Percentiles rank a stretch among this genome's conserved stretches.
Conservation (phyloP, 768 basidiomycete genomes). For the Cytidiella melzeri region DNA sequence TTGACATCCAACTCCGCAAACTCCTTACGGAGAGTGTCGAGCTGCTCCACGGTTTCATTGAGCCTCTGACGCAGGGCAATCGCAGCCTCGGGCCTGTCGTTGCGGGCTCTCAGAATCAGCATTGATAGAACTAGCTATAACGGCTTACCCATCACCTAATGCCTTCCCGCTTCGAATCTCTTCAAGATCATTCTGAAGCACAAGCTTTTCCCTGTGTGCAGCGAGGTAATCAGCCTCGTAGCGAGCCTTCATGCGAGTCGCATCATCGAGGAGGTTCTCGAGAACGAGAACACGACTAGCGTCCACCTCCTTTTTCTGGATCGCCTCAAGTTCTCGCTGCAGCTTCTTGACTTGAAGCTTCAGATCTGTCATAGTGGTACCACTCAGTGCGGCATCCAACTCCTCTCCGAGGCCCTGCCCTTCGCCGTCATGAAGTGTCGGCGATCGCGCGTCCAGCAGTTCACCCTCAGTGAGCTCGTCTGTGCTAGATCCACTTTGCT, state of each 20-base stretch:
- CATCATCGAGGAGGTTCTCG: constrained; percentile 87
- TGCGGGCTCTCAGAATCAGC: constrained; percentile 2
- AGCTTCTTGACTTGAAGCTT: constrained; percentile 83
- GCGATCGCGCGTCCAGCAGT: not conserved
- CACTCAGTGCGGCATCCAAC: constrained; percentile 78
- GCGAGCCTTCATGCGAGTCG: constrained; percentile 81
- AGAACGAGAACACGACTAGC: constrained; percentile 75
- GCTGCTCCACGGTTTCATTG: constrained; percentile 80
- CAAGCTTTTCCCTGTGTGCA: constrained; percentile 76
- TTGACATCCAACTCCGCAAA: constrained; percentile 69
- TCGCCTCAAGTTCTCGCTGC: constrained; percentile 71
- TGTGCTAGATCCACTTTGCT: constrained; percentile 11
- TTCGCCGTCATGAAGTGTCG: constrained; percentile 31
- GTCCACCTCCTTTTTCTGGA: constrained; percentile 70
- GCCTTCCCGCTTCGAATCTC: constrained; percentile 87
- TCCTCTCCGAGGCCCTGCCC: constrained; percentile 72
- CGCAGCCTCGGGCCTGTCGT: constrained; percentile 76
- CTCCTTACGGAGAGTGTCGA: constrained; percentile 63
- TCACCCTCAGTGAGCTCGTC: constrained; percentile 34
- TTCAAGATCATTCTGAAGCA: constrained; percentile 76
- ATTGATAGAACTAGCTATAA: too few species aligned
- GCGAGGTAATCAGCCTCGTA: constrained; percentile 87
- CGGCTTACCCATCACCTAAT: constrained; percentile 68
- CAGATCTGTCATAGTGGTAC: constrained; percentile 86
- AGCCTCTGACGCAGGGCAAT: constrained; percentile 84